These are phyloP conservation scores for Pochonia chlamydosporia DNA, from an alignment of 2,329 filamentous ascomycete genomes.

Conservation along the genomic window DNA sequence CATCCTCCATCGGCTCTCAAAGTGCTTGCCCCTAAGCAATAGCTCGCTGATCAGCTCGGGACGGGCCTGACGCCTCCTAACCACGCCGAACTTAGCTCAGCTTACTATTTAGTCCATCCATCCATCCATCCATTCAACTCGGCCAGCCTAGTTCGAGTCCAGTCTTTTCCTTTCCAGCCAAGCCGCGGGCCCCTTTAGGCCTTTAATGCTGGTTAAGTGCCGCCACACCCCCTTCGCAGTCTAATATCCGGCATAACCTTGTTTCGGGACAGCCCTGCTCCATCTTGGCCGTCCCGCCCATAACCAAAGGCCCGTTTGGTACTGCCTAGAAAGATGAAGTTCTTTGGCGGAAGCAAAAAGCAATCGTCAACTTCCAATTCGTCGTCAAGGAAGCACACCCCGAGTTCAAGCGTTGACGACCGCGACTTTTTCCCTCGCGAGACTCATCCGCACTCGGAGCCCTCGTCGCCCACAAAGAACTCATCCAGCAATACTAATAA, in stretches of 20 bases:
- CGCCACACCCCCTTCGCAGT: slow-evolving; percentile 8
- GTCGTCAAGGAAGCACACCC: slow-evolving; percentile 33
- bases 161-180: not conserved
- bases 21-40: not conserved
- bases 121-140: no score
- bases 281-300: slow-evolving; percentile 13
- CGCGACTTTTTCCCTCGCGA: slow-evolving; percentile 31
- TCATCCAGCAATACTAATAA: slow-evolving; percentile 25
- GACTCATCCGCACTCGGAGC: slow-evolving; percentile 25
- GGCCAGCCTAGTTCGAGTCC: no score
- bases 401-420: slow-evolving; percentile 26
- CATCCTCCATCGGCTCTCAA: not conserved
- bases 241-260: slow-evolving; percentile 34
- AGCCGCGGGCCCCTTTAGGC: slow-evolving; percentile 10
- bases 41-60: slow-evolving; percentile 2
- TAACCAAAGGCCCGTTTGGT: slow-evolving; percentile 4
- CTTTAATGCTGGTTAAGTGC: slow-evolving; percentile 22
- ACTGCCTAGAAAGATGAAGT: slow-evolving; percentile 41
- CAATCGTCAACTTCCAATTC: slow-evolving; percentile 14
- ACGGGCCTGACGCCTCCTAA: slow-evolving; percentile 5
- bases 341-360: slow-evolving; percentile 43
- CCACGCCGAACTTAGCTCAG: not conserved
- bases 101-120: no score
- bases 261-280: slow-evolving; percentile 28
- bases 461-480: slow-evolving; percentile 30